Percentiles rank a stretch among this genome's conserved stretches.
Evolutionary conservation across 257 asterid genomes (phyloP).

Genomic region (Forsythia viridissima): DNA sequence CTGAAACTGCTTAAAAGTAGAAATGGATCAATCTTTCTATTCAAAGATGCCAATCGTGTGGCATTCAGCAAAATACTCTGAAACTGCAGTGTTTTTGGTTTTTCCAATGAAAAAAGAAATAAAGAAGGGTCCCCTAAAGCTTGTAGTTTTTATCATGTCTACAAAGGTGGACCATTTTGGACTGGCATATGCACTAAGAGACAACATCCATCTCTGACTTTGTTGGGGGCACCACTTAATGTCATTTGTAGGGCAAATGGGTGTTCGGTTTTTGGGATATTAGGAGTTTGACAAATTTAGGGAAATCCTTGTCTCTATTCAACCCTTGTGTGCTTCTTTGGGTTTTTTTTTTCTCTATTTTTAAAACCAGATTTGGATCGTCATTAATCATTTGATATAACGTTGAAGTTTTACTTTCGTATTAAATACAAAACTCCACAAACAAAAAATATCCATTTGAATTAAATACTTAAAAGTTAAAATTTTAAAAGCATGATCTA

Average conservation of each 20-base stretch:
- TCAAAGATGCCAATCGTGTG: constrained; percentile 70
- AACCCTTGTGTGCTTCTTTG: neutral
- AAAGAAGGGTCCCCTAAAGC: constrained; percentile 18
- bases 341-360: neutral
- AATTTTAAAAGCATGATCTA: neutral
- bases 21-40: constrained; percentile 13
- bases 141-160: constrained; percentile 14
- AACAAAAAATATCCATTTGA: neutral
- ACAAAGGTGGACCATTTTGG: constrained; percentile 39
- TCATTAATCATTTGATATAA: neutral
- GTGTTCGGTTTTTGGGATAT: constrained; percentile 34
- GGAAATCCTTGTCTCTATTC: constrained; percentile 30
- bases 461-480: neutral
- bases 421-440: no score
- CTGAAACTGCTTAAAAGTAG: constrained; percentile 2
- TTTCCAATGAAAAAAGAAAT: constrained; percentile 21
- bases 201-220: constrained; percentile 23
- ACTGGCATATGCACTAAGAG: constrained; percentile 26
- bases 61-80: constrained; percentile 32
- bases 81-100: constrained; percentile 31
- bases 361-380: neutral
- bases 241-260: constrained; percentile 27
- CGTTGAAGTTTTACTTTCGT: neutral
- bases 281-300: constrained; percentile 29
- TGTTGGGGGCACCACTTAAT: constrained; percentile 25